Percentiles rank a stretch among this genome's conserved stretches.
Conservation (phyloP, 805 yeast species). For the Priceomyces castillae region DNA sequence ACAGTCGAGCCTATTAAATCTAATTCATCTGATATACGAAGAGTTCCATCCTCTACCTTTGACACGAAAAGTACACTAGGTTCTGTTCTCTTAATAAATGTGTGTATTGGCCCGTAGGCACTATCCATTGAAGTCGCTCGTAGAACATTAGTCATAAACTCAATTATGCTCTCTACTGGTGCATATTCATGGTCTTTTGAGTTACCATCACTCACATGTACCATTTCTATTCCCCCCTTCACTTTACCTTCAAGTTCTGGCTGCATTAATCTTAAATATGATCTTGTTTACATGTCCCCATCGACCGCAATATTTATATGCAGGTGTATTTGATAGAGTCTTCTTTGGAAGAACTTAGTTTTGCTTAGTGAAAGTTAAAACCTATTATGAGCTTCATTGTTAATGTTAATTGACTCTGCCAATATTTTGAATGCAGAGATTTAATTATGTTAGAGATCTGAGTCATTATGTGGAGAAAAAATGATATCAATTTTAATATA, state of each 20-base stretch:
- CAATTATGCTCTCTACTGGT: slow-evolving; percentile 6
- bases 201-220: not conserved
- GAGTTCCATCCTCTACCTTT: slow-evolving; percentile 9
- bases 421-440: too few relatives aligned
- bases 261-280: not conserved
- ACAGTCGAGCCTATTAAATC: slow-evolving; percentile 4
- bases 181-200: not conserved
- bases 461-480: too few relatives aligned
- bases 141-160: slow-evolving; percentile 6
- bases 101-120: slow-evolving; percentile 8
- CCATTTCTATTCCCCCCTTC: not conserved
- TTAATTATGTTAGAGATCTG: too few relatives aligned
- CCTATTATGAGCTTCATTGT: too few relatives aligned
- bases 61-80: slow-evolving; percentile 22
- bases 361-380: too few relatives aligned
- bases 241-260: not conserved
- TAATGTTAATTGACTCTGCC: too few relatives aligned
- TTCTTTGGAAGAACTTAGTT: too few relatives aligned
- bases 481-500: too few relatives aligned
- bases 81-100: slow-evolving; percentile 17
- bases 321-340: not conserved
- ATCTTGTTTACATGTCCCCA: slow-evolving; percentile 4
- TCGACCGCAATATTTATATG: not conserved
- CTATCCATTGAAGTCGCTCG: slow-evolving; percentile 8
- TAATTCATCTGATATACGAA: slow-evolving; percentile 6